Conservation (phyloP, 2,329 filamentous ascomycete genomes). For the Pseudocercospora pini-densiflorae region DNA sequence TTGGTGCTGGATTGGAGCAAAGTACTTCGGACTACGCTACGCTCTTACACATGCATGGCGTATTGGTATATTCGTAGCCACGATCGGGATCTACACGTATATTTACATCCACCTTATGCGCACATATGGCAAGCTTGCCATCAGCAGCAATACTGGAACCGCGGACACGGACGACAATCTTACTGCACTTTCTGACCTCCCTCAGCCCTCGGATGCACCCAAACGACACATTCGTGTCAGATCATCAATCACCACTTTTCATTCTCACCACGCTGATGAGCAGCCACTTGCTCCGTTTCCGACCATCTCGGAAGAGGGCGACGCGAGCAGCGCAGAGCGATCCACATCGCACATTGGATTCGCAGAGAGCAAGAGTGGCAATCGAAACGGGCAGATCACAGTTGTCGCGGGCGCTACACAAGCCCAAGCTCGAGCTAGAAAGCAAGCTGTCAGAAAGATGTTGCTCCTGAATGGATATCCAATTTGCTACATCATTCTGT, state of each 20-base stretch:
- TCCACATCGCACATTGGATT: neutral
- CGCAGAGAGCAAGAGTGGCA: neutral
- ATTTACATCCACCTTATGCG: slow-evolving; percentile 45
- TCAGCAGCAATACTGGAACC: slow-evolving; percentile 9
- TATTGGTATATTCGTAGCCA: slow-evolving; percentile 48
- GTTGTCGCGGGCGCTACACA: neutral
- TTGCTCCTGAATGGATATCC: slow-evolving; percentile 42
- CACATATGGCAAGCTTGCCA: slow-evolving; percentile 24
- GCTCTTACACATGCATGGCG: slow-evolving; percentile 53
- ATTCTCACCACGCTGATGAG: slow-evolving; percentile 10
- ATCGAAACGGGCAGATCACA: neutral
- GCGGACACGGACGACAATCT: slow-evolving; percentile 6
- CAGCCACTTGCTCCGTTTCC: slow-evolving; percentile 7
- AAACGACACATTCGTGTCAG: slow-evolving; percentile 12
- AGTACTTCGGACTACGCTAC: slow-evolving; percentile 49
- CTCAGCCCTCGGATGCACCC: neutral
- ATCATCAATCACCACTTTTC: slow-evolving; percentile 18
- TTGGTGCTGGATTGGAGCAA: slow-evolving; percentile 54
- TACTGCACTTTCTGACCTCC: neutral
- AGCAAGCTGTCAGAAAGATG: slow-evolving; percentile 32
- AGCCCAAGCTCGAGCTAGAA: slow-evolving; percentile 14
- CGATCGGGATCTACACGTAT: slow-evolving; percentile 49
- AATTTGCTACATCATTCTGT: slow-evolving; percentile 40
- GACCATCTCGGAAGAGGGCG: slow-evolving; percentile 7
- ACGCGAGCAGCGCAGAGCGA: neutral